Base-by-base conservation (phyloP, 1,139 yeast genomes). In the Sugiyamaella pinicola region DNA sequence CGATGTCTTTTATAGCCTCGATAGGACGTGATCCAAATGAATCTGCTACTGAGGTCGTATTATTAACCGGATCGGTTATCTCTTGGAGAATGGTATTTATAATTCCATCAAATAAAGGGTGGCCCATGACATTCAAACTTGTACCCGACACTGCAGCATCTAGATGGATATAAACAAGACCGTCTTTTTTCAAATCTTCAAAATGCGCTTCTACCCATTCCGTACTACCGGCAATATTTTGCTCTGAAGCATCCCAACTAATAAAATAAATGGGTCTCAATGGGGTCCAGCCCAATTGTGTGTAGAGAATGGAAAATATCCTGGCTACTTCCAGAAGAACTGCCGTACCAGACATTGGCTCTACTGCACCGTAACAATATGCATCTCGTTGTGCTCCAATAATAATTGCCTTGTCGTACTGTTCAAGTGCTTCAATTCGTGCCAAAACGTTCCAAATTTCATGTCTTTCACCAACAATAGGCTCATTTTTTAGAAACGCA, bases 311-410 rank as follows among this genome's bases (percentile, higher is more conserved):
- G n/a, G 90, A 82, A 55, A 93, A 80, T 0, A 87, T 69, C 54
- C 87, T 80, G 3, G 88, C 82, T 53, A 91, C 70, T 61, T 89
- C 95, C 13, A 91, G 71, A 55, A 93, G 67, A 1, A 85, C 75
- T 0, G 85, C 82, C 0, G 95, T 84, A 0, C 96, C 96, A 1
- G 96, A 82, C 61, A 82, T 82, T 18, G 93, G 83, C 31, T 81
- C 78, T 1, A 82, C 72, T 0, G 95, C 84, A 9, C 97, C 98
- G 61, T 75, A 81, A 61, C 95, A 84, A 29, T 82, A 71, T 0
- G 96, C 75, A 64, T 91, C 97, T 59, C 97, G 76, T 4, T 87
- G 81, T 0, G 97, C 90, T 1, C 96, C 97, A 55, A 93, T 80
- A 6, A 91, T 76, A 6, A 93, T 72, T 0, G 89, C 89, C 59